Base-by-base conservation (phyloP, 176 grass and related monocot species). In the Phyllostachys edulis region DNA sequence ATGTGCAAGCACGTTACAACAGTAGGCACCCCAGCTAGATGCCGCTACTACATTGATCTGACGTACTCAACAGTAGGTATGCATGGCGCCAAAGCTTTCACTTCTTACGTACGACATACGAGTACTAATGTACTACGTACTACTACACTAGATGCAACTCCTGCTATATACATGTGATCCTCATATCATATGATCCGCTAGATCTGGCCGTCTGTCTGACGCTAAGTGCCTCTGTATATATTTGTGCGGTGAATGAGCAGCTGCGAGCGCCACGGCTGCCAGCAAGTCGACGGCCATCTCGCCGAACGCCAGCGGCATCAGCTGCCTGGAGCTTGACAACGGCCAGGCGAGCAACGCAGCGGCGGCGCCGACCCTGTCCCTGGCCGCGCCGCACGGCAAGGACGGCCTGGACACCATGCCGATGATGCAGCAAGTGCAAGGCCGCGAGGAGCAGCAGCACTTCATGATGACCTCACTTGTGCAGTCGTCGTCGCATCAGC, bases 281-380 rank as follows among this genome's bases (percentile, higher is more conserved):
- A 70, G 59, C 9, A 84, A 54, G 67, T 72, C 57, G 60, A 60
- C 75, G 27, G 61, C 81, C 76, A 59, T 80, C 49, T 80, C 81
- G 21, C 76, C 76, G 15, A 75, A 65, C 76, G 61, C 81, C 47
- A 73, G 84, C 49, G 73, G 67, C 59, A 51, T 78, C 26, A 86
- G 79, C 79, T 86, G 79, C 82, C 75, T 87, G 50, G 82, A 72
- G 77, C 42, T 90, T 56, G 75, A 89, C 75, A 82, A 81, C 73
- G 72, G 64, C 38, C 63, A 69, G 69, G 45, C 55, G 68, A 73
- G 37, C 79, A 59, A 68, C 83, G 75, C 79, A 11, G 7, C 63
- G 21, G 73, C 56, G n/a, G 29, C 71, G 49, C 1, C 71, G 59
- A 63, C 79, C 10, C 73, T 86, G 59, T 86, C 78, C 34, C 84